Percentiles rank a stretch among this genome's conserved stretches.
phyloP scores from a whole-genome alignment of 1,284 basidiomycete genomes.

The Sphaerobolus stellatus region DNA sequence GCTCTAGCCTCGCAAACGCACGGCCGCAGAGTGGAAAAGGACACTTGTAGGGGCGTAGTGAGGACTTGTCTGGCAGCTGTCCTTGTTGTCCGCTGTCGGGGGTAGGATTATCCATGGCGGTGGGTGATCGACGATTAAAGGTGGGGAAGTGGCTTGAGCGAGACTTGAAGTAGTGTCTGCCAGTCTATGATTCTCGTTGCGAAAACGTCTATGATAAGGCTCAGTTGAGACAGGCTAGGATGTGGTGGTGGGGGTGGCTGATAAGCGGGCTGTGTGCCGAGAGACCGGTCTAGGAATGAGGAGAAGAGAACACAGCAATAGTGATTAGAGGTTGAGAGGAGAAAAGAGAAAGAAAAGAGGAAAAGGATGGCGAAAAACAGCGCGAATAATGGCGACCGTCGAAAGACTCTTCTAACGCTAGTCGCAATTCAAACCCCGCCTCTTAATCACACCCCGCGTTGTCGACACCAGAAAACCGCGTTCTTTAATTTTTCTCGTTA shows the following conservation, averaged over 20 bases:
- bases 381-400: too few species aligned
- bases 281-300: not conserved
- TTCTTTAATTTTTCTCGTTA: conserved; percentile 3
- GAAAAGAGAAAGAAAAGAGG: not conserved
- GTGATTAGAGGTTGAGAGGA: not conserved
- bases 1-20: conserved; percentile 89
- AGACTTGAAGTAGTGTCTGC: not conserved
- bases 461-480: not conserved
- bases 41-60: conserved; percentile 90
- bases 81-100: not conserved
- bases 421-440: conserved; percentile 12
- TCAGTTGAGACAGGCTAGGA: not conserved
- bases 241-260: not conserved
- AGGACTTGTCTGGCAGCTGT: conserved; percentile 46
- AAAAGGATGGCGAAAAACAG: too few species aligned
- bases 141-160: not conserved
- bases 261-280: not conserved
- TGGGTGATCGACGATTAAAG: not conserved
- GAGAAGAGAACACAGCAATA: conserved; percentile 2
- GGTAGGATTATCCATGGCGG: conserved; percentile 2
- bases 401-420: conserved; percentile 2
- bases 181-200: too few species aligned
- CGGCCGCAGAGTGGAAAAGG: conserved; percentile 89
- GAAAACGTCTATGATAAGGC: too few species aligned
- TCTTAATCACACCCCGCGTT: conserved; percentile 3